Conservation (phyloP, 1,284 basidiomycete species). For the Sanguinoderma infundibulare region DNA sequence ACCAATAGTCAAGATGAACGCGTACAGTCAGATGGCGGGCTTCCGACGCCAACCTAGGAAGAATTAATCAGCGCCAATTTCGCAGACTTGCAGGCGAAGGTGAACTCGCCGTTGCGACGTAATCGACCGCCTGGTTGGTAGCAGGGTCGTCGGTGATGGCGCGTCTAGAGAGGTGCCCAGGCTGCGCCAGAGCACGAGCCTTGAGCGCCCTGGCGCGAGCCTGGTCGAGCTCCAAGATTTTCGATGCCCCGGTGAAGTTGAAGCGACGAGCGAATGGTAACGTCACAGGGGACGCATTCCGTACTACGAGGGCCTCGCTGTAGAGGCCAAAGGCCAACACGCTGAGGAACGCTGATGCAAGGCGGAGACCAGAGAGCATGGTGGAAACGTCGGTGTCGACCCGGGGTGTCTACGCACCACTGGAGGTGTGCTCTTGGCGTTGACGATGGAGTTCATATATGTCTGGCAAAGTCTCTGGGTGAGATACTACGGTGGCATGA, state of each 20-base stretch:
- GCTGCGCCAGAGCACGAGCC: conserved; percentile 1
- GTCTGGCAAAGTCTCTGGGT: not conserved
- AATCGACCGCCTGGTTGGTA: conserved; percentile 29
- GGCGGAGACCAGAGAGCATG: conserved; percentile 8
- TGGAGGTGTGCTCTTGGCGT: not conserved
- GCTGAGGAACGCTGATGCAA: conserved; percentile 8
- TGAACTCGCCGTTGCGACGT: conserved; percentile 28
- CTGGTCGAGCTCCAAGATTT: conserved; percentile 28
- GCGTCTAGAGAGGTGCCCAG: not conserved
- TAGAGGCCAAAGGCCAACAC: conserved; percentile 2
- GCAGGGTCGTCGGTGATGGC: conserved; percentile 19
- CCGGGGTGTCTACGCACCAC: not conserved
- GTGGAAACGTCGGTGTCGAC: not conserved
- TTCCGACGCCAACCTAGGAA: conserved; percentile 32
- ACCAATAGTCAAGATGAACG: not conserved
- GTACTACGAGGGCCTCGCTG: conserved; percentile 19
- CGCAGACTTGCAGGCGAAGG: not conserved
- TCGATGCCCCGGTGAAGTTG: conserved; percentile 24
- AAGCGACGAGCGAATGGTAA: conserved; percentile 28
- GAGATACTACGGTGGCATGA: not conserved
- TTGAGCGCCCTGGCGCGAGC: conserved; percentile 27
- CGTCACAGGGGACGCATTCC: conserved; percentile 21
- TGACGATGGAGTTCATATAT: not conserved
- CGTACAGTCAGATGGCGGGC: conserved; percentile 32
- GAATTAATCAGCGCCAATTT: not conserved